These are phyloP conservation scores for Penicillium roqueforti DNA, from an alignment of 495 filamentous ascomycete genomes.

Conservation along the genomic window DNA sequence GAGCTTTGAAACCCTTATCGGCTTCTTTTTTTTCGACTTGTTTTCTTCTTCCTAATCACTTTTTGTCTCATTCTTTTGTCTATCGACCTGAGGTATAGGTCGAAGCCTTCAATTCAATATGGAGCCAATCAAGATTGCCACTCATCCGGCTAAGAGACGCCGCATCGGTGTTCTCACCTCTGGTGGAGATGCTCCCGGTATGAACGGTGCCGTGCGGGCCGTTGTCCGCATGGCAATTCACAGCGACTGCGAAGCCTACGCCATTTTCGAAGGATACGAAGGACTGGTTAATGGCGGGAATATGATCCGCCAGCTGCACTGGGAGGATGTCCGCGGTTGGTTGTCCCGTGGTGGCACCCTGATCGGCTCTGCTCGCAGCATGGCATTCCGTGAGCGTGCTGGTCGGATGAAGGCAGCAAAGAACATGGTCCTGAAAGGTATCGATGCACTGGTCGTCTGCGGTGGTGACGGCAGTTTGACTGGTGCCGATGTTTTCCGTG, in stretches of 20 bases:
- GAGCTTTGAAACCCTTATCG: slow-evolving; percentile 12
- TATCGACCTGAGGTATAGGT: slow-evolving; percentile 16
- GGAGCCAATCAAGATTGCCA: slow-evolving; percentile 32
- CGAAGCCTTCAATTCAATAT: slow-evolving; percentile 24
- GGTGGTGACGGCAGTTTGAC: slow-evolving; percentile 97
- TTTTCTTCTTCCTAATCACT: slow-evolving; percentile 3
- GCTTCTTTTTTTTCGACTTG: slow-evolving; percentile 7
- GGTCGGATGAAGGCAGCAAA: slow-evolving; percentile 82
- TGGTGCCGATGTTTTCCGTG: slow-evolving; percentile 87
- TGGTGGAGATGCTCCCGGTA: slow-evolving; percentile 95
- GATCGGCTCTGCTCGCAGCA: slow-evolving; percentile 92
- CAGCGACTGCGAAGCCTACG: slow-evolving; percentile 80
- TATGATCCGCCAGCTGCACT: slow-evolving; percentile 80
- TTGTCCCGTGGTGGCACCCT: slow-evolving; percentile 92
- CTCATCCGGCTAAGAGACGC: slow-evolving; percentile 56
- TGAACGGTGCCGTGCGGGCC: slow-evolving; percentile 93
- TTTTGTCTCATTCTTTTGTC: slow-evolving; percentile 8
- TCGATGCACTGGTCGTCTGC: slow-evolving; percentile 94
- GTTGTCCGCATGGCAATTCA: slow-evolving; percentile 91
- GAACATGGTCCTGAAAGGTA: slow-evolving; percentile 87
- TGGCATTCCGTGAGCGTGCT: slow-evolving; percentile 78
- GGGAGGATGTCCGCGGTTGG: slow-evolving; percentile 95
- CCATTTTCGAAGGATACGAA: slow-evolving; percentile 93
- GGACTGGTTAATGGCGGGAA: slow-evolving; percentile 86
- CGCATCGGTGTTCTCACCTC: slow-evolving; percentile 94